Conservation (phyloP, 1,139 yeast species). For the Candida buenavistaensis region DNA sequence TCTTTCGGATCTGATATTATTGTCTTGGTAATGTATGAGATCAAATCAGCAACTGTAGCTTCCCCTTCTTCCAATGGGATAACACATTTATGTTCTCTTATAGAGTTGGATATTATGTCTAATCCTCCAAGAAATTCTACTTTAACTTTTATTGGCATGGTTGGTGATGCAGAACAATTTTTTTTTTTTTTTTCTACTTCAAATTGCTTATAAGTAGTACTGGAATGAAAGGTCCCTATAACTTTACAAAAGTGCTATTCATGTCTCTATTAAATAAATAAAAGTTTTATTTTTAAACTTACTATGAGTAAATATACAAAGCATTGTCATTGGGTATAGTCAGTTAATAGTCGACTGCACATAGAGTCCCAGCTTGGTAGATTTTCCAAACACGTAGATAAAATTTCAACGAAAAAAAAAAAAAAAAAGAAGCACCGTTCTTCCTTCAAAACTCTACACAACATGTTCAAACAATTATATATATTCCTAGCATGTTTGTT, state of each 20-base stretch:
- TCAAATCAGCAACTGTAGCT: constrained; percentile 56
- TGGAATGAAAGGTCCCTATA: no score
- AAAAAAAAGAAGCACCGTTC: no score
- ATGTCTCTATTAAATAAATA: no score
- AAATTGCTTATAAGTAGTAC: no score
- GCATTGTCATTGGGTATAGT: no score
- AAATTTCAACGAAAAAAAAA: neutral
- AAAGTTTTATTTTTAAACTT: no score
- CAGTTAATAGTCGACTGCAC: no score
- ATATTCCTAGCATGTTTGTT: constrained; percentile 12
- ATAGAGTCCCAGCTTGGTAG: no score
- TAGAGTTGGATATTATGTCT: constrained; percentile 60
- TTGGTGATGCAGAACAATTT: neutral
- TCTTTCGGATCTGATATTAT: constrained; percentile 65
- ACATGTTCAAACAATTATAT: constrained; percentile 11
- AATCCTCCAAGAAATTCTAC: constrained; percentile 66
- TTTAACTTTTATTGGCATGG: constrained; percentile 31
- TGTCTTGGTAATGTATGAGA: constrained; percentile 52
- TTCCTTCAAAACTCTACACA: no score
- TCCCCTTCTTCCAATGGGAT: constrained; percentile 43
- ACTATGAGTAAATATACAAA: no score
- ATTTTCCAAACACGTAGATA: neutral
- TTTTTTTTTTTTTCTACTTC: constrained; percentile 1
- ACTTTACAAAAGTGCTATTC: no score
- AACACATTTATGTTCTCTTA: constrained; percentile 47